Percentiles rank a stretch among this genome's conserved stretches.
phyloP scores from a whole-genome alignment of 75 land plant species.

The Ceratopteris richardii region DNA sequence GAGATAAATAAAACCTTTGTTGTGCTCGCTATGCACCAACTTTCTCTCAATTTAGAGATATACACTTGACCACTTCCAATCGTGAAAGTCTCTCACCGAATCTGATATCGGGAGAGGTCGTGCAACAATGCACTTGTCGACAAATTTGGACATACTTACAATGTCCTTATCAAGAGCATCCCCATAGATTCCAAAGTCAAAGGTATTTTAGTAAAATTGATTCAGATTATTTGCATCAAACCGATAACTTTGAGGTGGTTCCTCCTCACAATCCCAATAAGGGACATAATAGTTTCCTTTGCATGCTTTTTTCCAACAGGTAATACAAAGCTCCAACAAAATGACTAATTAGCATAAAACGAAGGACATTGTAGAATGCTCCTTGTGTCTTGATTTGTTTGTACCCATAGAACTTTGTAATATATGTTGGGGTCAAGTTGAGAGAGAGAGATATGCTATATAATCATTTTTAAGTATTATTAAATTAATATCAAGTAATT shows the following conservation, averaged over 20 bases:
- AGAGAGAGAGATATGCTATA: too few relatives aligned
- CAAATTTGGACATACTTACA: slow-evolving; percentile 24
- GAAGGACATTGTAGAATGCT: slow-evolving; percentile 88
- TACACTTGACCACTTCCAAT: too few relatives aligned
- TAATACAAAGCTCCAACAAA: slow-evolving; percentile 93
- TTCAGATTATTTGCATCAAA: slow-evolving; percentile 37
- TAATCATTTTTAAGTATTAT: too few relatives aligned
- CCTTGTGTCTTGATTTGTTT: too few relatives aligned
- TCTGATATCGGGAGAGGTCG: too few relatives aligned
- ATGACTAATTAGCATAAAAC: slow-evolving; percentile 94
- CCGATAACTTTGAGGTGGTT: slow-evolving; percentile 17
- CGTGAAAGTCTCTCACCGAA: too few relatives aligned
- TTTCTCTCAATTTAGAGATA: too few relatives aligned
- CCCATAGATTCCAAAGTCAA: slow-evolving; percentile 66
- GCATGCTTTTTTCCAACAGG: slow-evolving; percentile 68
- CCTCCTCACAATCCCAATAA: slow-evolving; percentile 49
- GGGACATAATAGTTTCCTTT: slow-evolving; percentile 23
- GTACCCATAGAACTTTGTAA: too few relatives aligned
- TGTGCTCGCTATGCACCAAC: too few relatives aligned
- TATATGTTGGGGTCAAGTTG: too few relatives aligned
- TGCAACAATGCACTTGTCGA: slow-evolving; percentile 70
- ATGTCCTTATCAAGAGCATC: slow-evolving; percentile 40
- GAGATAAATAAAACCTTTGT: too few relatives aligned
- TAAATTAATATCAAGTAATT: too few relatives aligned
- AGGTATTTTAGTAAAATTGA: slow-evolving; percentile 33